These are phyloP conservation scores for Aureobasidium subglaciale DNA, from an alignment of 2,329 filamentous ascomycete species.

Conservation along the genomic window DNA sequence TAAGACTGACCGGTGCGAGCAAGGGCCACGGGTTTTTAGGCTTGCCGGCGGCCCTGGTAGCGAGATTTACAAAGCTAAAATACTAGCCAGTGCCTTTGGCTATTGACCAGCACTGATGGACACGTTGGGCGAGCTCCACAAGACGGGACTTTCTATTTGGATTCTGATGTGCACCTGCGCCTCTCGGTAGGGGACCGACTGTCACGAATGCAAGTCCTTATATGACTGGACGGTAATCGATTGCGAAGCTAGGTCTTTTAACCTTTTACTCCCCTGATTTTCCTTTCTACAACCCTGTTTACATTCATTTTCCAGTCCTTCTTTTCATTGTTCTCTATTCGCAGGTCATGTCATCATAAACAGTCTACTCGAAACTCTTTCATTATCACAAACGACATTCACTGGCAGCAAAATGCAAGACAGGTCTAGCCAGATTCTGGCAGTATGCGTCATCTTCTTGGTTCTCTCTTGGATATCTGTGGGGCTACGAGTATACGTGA, in stretches of 20 bases:
- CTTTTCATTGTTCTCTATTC: neutral
- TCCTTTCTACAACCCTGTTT: neutral
- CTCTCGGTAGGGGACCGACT: neutral
- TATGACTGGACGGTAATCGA: neutral
- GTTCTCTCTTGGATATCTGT: constrained; percentile 9
- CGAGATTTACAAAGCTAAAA: neutral
- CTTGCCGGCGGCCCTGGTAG: neutral
- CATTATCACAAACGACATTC: neutral
- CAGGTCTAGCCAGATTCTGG: constrained; percentile 3
- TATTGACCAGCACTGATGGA: neutral
- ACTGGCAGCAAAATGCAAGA: neutral
- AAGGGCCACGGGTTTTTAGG: neutral
- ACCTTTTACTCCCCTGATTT: neutral
- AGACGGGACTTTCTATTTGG: constrained; percentile 3
- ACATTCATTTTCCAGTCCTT: neutral
- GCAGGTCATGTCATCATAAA: neutral
- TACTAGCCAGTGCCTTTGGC: neutral
- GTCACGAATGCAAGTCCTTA: neutral
- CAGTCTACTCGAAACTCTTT: neutral
- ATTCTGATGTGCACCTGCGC: constrained; percentile 7
- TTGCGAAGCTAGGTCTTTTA: neutral
- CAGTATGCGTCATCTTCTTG: constrained; percentile 5
- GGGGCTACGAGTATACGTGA: constrained; percentile 15
- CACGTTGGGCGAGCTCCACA: neutral
- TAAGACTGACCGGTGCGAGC: neutral